Evolutionary conservation across 2,329 filamentous ascomycete genomes (phyloP), one percentile per base, ranked within the genome.

Genomic region (Phyllosticta citriasiana): DNA sequence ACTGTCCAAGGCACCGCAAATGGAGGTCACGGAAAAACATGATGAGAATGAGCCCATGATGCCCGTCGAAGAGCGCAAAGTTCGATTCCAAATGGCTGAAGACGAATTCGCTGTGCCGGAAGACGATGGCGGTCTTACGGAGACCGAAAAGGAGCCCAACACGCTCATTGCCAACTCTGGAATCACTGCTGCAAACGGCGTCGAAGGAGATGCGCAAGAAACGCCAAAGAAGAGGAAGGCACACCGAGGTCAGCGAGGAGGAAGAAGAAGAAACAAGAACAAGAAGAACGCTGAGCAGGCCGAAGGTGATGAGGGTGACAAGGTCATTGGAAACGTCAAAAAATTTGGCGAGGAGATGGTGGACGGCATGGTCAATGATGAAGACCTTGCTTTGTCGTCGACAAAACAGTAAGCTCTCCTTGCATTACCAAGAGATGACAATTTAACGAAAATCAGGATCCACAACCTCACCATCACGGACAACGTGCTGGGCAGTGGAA

Each of bases 401-500:
- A 74, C 77, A 12, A 77, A 85, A 63, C 79, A 82, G 59, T 63
- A 62, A 26, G 56, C 58, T 12, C 12, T n/a, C 6, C 12, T 50
- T 22, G n/a, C 22, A 50, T 14, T 33, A 33, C 27, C 14, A 26
- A 59, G 22, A 7, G 25, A 10, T 52, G 40, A 47, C 27, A 26
- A 47, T 47, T 6, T 47, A 47, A 47, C 40, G 14, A 16, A 47
- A 47, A 47, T 47, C 4, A 60, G 58, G 53, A 85, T 86, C 67
- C 84, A 84, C 57, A 84, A 82, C 63, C 74, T 86, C 25, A 79
- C 78, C 59, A 84, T 87, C 30, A 84, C 82, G 25, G 81, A 85
- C 66, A 79, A 77, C 30, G 79, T 86, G 19, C 77, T 87, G 50
- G 85, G 85, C 1, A 82, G 90, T 63, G 94, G 94, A 60, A 97